Percentiles rank a stretch among this genome's conserved stretches.
These are phyloP conservation scores for Bidens hawaiensis DNA, from an alignment of 140 eudicot genomes.

Conservation along the genomic window DNA sequence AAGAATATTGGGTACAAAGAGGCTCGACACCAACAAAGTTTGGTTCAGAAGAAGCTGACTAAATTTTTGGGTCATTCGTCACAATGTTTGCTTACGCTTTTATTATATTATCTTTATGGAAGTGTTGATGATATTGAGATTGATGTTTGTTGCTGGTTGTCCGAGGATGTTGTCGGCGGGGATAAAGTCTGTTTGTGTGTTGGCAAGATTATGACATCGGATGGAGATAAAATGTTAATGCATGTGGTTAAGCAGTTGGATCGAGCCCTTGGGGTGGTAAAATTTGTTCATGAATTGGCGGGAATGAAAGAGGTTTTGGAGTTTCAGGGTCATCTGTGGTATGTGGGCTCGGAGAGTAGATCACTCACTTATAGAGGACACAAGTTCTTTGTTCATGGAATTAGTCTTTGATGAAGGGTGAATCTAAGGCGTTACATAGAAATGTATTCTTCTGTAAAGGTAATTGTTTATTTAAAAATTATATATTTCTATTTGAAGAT, in stretches of 20 bases:
- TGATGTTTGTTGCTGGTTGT: conserved; percentile 62
- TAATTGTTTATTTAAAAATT: neutral
- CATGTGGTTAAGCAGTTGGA: conserved; percentile 65
- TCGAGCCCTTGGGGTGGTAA: conserved; percentile 56
- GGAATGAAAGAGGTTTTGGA: conserved; percentile 56
- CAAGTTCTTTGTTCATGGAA: conserved; percentile 52
- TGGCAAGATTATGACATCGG: conserved; percentile 74
- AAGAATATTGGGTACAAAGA: conserved; percentile 76
- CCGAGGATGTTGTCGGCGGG: conserved; percentile 30
- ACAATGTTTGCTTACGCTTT: conserved; percentile 68
- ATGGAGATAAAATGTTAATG: conserved; percentile 55
- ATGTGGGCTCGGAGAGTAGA: conserved; percentile 52
- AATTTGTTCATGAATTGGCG: conserved; percentile 69
- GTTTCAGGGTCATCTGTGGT: conserved; percentile 84
- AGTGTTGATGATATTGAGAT: conserved; percentile 51
- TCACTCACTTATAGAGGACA: conserved; percentile 53
- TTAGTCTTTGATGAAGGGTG: conserved; percentile 26
- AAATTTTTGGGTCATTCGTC: conserved; percentile 83
- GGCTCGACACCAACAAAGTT: conserved; percentile 51
- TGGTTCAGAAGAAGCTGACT: conserved; percentile 62
- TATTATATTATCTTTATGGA: conserved; percentile 61
- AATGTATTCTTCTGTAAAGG: conserved; percentile 7
- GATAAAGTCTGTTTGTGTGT: conserved; percentile 42
- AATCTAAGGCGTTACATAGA: conserved; percentile 1
- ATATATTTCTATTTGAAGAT: conserved; percentile 2